Conservation (phyloP, 768 basidiomycete species). For the Trametopsis cervina region DNA sequence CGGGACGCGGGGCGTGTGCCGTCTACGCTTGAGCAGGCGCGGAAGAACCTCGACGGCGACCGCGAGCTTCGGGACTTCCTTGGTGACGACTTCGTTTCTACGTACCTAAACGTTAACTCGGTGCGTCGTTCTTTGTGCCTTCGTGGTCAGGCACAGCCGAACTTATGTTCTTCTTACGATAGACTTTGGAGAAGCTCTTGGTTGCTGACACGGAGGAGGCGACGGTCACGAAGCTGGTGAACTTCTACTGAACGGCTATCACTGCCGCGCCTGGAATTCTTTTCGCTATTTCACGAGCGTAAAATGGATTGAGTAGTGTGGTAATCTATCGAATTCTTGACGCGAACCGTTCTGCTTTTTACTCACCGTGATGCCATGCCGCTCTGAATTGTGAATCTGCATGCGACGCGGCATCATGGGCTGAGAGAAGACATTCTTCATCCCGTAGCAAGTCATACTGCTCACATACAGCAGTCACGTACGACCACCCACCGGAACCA, state of each 20-base stretch:
- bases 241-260: slow-evolving; percentile 16
- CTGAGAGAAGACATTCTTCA: too few relatives aligned
- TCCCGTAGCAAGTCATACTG: too few relatives aligned
- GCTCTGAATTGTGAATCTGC: too few relatives aligned
- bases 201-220: slow-evolving; percentile 6
- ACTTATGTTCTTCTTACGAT: background rate
- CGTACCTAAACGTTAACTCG: slow-evolving; percentile 45
- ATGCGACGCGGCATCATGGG: too few relatives aligned
- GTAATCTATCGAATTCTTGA: too few relatives aligned
- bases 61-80: slow-evolving; percentile 31
- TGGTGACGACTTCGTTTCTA: slow-evolving; percentile 37
- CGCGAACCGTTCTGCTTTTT: too few relatives aligned
- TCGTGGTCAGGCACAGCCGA: background rate
- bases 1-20: slow-evolving; percentile 23
- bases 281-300: too few relatives aligned
- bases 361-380: too few relatives aligned
- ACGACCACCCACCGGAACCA: too few relatives aligned
- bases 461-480: too few relatives aligned
- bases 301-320: too few relatives aligned
- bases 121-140: slow-evolving; percentile 24
- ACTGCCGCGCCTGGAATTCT: too few relatives aligned
- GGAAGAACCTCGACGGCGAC: slow-evolving; percentile 31
- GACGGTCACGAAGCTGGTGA: slow-evolving; percentile 13
- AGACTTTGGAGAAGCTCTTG: slow-evolving; percentile 15
- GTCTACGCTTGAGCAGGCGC: slow-evolving; percentile 42